Conservation (phyloP, 2,329 filamentous ascomycete genomes). For the Sarocladium strictum region DNA sequence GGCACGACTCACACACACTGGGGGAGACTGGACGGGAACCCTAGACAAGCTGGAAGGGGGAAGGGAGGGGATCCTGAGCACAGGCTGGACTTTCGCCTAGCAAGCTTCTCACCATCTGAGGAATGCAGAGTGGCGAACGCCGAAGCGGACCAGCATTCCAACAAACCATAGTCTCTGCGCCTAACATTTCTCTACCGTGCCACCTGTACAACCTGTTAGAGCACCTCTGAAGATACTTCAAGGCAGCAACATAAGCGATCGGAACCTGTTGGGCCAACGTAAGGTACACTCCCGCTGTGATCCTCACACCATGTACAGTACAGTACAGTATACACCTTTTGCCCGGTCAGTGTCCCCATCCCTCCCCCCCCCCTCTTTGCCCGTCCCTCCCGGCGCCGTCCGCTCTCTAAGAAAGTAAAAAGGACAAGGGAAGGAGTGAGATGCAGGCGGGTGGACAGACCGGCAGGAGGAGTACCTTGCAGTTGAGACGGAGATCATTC, state of each 20-base stretch:
- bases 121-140: constrained; percentile 9
- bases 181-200: background rate
- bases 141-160: constrained; percentile 9
- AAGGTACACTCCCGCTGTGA: no score
- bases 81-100: constrained; percentile 5
- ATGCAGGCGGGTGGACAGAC: no score
- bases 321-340: no score
- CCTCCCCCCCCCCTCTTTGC: background rate
- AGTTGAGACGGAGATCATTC: constrained; percentile 1
- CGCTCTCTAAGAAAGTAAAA: background rate
- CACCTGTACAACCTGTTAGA: no score
- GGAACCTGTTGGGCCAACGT: background rate
- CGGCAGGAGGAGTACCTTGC: no score
- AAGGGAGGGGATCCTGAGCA: background rate
- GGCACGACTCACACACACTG: background rate
- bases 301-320: no score
- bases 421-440: no score
- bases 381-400: constrained; percentile 6
- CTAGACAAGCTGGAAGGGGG: background rate
- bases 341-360: background rate
- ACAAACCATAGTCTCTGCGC: background rate
- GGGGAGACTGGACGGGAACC: background rate
- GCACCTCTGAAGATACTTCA: background rate
- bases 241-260: no score
- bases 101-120: constrained; percentile 2